These are phyloP conservation scores for Phytopythium litorale DNA, from an alignment of 352 stramenopile species.

Conservation along the genomic window DNA sequence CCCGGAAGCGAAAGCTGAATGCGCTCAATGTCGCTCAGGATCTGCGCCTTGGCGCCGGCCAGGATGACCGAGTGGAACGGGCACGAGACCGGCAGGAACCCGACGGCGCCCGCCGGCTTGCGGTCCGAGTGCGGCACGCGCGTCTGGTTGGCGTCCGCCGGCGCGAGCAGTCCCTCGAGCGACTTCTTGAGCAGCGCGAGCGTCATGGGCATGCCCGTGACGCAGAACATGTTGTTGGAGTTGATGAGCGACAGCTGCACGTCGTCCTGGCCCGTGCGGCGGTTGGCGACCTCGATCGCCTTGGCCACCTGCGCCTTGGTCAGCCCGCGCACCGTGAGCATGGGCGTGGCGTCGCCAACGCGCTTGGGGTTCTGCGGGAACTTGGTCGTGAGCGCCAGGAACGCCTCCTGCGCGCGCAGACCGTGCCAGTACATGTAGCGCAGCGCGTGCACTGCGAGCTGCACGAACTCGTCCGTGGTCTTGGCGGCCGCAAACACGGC, in stretches of 20 bases:
- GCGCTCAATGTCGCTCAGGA: constrained; percentile 49
- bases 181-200: constrained; percentile 48
- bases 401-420: constrained; percentile 64
- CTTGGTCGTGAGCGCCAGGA: constrained; percentile 21
- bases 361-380: constrained; percentile 28
- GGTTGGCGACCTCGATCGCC: constrained; percentile 44
- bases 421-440: constrained; percentile 86
- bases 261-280: constrained; percentile 38
- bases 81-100: constrained; percentile 58
- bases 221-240: constrained; percentile 43
- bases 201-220: constrained; percentile 62
- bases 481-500: constrained; percentile 59
- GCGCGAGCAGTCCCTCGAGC: constrained; percentile 46
- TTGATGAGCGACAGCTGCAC: constrained; percentile 80
- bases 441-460: constrained; percentile 40
- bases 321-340: constrained; percentile 69
- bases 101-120: constrained; percentile 58
- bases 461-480: constrained; percentile 43
- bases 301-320: constrained; percentile 47
- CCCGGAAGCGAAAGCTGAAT: constrained; percentile 37
- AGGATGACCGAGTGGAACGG: constrained; percentile 77
- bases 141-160: constrained; percentile 56
- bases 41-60: constrained; percentile 27
- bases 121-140: constrained; percentile 77
- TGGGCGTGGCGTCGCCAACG: constrained; percentile 41